phyloP scores from a whole-genome alignment of 2,329 filamentous ascomycete genomes.

The Arthrocladium fulminans region DNA sequence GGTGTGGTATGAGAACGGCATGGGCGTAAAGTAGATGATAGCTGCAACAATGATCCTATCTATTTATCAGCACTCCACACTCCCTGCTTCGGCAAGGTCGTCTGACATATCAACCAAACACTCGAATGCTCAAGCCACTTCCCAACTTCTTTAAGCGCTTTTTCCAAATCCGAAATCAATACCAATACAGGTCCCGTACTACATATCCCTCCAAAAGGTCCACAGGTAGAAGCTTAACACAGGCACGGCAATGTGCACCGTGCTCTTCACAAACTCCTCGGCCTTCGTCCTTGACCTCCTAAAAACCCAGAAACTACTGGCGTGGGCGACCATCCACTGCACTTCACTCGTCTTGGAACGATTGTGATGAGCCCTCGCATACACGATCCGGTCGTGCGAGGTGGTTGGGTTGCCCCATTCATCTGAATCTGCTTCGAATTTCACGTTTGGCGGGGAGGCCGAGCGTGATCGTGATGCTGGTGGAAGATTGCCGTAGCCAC shows the following conservation, averaged over 20 bases:
- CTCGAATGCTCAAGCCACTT: too few species aligned
- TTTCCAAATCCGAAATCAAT: too few species aligned
- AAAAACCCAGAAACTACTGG: constrained; percentile 17
- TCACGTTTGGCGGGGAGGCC: constrained; percentile 48
- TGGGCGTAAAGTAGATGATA: too few species aligned
- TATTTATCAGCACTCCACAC: too few species aligned
- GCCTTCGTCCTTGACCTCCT: constrained; percentile 38
- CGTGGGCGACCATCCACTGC: constrained; percentile 23
- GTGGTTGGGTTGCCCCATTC: constrained; percentile 26
- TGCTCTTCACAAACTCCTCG: constrained; percentile 53
- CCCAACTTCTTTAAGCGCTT: too few species aligned
- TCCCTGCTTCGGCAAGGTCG: too few species aligned
- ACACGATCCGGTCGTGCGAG: constrained; percentile 20
- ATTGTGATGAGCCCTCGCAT: constrained; percentile 23
- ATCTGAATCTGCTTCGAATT: constrained; percentile 35
- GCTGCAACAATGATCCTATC: too few species aligned
- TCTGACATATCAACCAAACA: too few species aligned
- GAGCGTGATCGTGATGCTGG: constrained; percentile 37
- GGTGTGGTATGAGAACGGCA: background rate
- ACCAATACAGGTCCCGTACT: too few species aligned
- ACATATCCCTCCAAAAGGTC: constrained; percentile 51
- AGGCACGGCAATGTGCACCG: constrained; percentile 56
- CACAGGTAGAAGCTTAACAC: constrained; percentile 57
- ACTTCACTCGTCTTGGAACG: background rate
- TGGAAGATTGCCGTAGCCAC: constrained; percentile 17